Evolutionary conservation across 805 yeast genomes (phyloP).

Genomic region (Saturnispora gosingensis): DNA sequence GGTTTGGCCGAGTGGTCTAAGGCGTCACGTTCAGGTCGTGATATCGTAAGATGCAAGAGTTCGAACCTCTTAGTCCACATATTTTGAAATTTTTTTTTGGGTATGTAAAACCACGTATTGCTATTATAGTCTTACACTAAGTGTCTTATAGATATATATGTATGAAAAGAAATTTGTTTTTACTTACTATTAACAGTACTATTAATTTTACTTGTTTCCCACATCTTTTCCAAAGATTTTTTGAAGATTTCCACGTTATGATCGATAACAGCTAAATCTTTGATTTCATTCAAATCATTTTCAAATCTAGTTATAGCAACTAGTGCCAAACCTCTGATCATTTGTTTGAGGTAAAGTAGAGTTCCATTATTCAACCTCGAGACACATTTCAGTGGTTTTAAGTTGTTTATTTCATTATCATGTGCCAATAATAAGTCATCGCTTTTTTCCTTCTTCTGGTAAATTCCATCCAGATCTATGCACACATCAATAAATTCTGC

Average conservation of each 20-base stretch:
- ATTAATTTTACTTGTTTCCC: conserved; percentile 37
- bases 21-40: conserved; percentile 25
- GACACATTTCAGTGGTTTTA: conserved; percentile 39
- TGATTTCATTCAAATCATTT: conserved; percentile 35
- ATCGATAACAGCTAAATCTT: conserved; percentile 61
- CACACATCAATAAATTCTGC: conserved; percentile 95
- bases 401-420: conserved; percentile 1
- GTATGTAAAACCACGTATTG: not conserved
- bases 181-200: not conserved
- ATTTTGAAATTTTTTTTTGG: conserved; percentile 5
- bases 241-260: conserved; percentile 80
- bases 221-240: conserved; percentile 64
- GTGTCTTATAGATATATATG: not conserved
- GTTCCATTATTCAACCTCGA: conserved; percentile 77
- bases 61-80: conserved; percentile 24
- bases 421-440: not conserved
- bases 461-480: conserved; percentile 72
- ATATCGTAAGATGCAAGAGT: conserved; percentile 23
- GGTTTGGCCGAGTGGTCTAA: conserved; percentile 25
- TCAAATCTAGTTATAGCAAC: conserved; percentile 78
- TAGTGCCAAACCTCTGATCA: conserved; percentile 87
- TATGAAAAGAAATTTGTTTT: not conserved
- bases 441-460: conserved; percentile 26
- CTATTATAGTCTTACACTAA: not conserved
- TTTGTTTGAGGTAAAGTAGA: conserved; percentile 75